Evolutionary conservation across 1,139 yeast species (phyloP).

Genomic region (Debaryomyces nepalensis): DNA sequence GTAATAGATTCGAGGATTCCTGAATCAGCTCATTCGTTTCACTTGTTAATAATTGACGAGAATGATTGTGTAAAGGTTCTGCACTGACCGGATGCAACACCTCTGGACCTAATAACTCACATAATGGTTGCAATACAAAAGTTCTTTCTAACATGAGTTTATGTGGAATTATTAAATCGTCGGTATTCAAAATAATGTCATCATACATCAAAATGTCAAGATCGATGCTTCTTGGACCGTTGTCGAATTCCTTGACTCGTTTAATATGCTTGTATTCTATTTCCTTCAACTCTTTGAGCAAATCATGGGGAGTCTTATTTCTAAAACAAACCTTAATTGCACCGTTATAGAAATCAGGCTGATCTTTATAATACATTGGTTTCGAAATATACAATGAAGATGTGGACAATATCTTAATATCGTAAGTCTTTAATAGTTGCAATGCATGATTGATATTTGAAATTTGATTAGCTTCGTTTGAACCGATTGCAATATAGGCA

Average conservation of each 20-base stretch:
- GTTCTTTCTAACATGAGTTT: slow-evolving; percentile 85
- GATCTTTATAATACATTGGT: slow-evolving; percentile 90
- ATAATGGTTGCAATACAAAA: slow-evolving; percentile 86
- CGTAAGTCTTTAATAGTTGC: slow-evolving; percentile 45
- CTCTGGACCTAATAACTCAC: slow-evolving; percentile 73
- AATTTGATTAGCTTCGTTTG: slow-evolving; percentile 78
- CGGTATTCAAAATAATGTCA: slow-evolving; percentile 55
- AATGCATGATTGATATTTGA: slow-evolving; percentile 65
- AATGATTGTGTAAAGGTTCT: slow-evolving; percentile 72
- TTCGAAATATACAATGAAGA: slow-evolving; percentile 85
- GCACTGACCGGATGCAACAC: slow-evolving; percentile 81
- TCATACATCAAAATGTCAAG: slow-evolving; percentile 83
- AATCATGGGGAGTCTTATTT: slow-evolving; percentile 60
- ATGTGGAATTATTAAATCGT: slow-evolving; percentile 79
- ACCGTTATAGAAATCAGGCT: slow-evolving; percentile 83
- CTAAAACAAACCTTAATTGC: slow-evolving; percentile 64
- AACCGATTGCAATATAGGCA: slow-evolving; percentile 86
- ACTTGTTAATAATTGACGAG: slow-evolving; percentile 56
- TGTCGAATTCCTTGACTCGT: slow-evolving; percentile 79
- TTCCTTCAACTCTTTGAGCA: slow-evolving; percentile 64
- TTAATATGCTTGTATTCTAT: slow-evolving; percentile 75
- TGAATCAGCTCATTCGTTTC: slow-evolving; percentile 39
- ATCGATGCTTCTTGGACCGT: slow-evolving; percentile 92
- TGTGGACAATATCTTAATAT: slow-evolving; percentile 57
- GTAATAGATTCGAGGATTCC: slow-evolving; percentile 50